Base-by-base conservation (phyloP, 257 asterid species). In the Catharanthus roseus region DNA sequence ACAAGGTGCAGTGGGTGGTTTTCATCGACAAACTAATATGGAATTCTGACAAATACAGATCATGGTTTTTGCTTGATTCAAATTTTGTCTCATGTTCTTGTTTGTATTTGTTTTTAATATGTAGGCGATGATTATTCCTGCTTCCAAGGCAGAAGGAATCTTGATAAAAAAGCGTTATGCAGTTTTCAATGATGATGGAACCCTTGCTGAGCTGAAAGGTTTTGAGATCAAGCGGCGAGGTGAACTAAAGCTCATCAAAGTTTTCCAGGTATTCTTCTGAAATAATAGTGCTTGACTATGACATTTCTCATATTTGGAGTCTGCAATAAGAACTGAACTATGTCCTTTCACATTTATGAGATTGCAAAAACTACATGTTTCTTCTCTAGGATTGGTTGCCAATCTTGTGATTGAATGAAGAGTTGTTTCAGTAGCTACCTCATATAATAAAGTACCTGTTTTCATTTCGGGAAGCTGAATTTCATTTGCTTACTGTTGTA, bases 61-160 rank as follows among this genome's bases (percentile, higher is more conserved):
- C 65, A 39, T 69, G 56, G 39, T 65, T 62, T 67, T 75, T 80
- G 69, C 70, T 77, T 69, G 76, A 57, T 68, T 73, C 26, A 72
- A 47, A 28, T 67, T 74, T 41, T 76, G 49, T 58, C 42, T 67
- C 68, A 68, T 29, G 70, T 75, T 51, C 39, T 29, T 53, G 39
- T 66, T 68, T 42, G 33, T 57, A 55, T 77, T 57, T 75, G 50
- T 65, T 76, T 79, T n/a, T 72, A 41, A n/a, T 72, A 42, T 58
- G 57, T 60, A 93, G 99, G 99, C 99, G 71, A 93, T 93, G 99
- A 89, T 93, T 77, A 67, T 93, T 82, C 97, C 99, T 29, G 96
- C 99, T 85, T 93, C 99, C 74, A 93, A 93, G 92, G 99, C 89
- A 82, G 99, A 93, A 88, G 99, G 97, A 64, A 93, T 93, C 83